These are phyloP conservation scores for Fusarium concolor DNA, from an alignment of 2,329 filamentous ascomycete species.

Conservation along the genomic window DNA sequence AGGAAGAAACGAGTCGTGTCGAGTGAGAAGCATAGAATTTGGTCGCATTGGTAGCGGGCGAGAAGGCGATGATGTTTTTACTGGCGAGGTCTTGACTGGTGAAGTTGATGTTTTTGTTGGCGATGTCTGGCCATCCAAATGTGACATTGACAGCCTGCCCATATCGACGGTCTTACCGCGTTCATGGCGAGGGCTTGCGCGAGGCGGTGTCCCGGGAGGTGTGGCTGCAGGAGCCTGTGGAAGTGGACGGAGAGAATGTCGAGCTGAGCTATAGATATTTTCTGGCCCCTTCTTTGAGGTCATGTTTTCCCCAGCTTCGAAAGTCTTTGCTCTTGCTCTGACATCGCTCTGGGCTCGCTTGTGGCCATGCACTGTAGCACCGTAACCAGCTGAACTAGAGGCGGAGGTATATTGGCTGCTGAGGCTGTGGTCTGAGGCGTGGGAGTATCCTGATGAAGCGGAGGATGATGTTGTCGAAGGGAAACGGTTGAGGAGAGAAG, in stretches of 20 bases:
- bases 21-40: slow-evolving; percentile 71
- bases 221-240: slow-evolving; percentile 70
- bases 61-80: slow-evolving; percentile 51
- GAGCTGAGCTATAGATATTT: slow-evolving; percentile 76
- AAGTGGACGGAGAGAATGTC: slow-evolving; percentile 81
- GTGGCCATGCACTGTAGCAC: slow-evolving; percentile 62
- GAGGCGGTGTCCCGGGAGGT: slow-evolving; percentile 55
- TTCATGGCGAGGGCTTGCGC: slow-evolving; percentile 56
- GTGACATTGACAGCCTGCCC: slow-evolving; percentile 61
- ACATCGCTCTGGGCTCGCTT: slow-evolving; percentile 83
- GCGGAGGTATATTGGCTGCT: slow-evolving; percentile 74
- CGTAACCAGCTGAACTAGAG: slow-evolving; percentile 67
- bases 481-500: slow-evolving; percentile 65
- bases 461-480: slow-evolving; percentile 77
- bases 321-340: slow-evolving; percentile 63
- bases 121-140: slow-evolving; percentile 53
- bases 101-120: slow-evolving; percentile 43
- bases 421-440: slow-evolving; percentile 68
- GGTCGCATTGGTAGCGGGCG: slow-evolving; percentile 61
- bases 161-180: slow-evolving; percentile 75
- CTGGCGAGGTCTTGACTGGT: slow-evolving; percentile 4
- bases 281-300: slow-evolving; percentile 62
- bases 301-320: slow-evolving; percentile 59
- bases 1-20: slow-evolving; percentile 64
- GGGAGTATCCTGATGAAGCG: slow-evolving; percentile 76